Evolutionary conservation across 441 rosid genomes (phyloP), one percentile per base, ranked within the genome.

Genomic region (Syzygium syzygioides): DNA sequence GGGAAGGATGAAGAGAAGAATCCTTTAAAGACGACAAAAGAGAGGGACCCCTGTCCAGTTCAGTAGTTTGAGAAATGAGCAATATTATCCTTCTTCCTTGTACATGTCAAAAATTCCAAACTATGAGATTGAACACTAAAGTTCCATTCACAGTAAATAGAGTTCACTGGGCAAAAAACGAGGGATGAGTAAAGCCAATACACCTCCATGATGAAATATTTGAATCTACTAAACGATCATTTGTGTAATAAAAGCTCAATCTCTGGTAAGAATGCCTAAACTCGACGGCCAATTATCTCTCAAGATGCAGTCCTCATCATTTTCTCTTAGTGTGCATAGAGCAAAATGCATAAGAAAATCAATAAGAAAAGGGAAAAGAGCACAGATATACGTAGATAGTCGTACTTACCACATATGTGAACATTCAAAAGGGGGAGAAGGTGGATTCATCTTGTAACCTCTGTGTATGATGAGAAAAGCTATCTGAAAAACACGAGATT

Each of bases 371-470:
- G 54, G 50, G 88, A 66, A 50, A 86, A 52, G 87, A 66, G 87
- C 30, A 80, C 37, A 23, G 23, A 87, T 62, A 89, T 54, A 79
- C 15, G 71, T 19, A 48, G 28, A 86, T 66, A 86, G 87, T 60
- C 86, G 80, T 85, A 90, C 98, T 89, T 93, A 98, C 99, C 99
- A 98, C 98, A 96, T 98, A 91, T 97, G 99, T 86, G 96, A 96
- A 93, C 99, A 98, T 89, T 98, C 99, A 96, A 94, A 97, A 88
- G 99, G 98, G 76, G 99, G 99, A 90, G 96, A 96, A 55, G 99
- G 98, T 53, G 99, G 99, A 92, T 95, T 95, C 99, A 98, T 98
- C 94, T 91, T 95, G 94, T 98, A 98, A 87, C 99, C 99, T 92
- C 98, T 95, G 89, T 93, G 96, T 89, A 98, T 90, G 85, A 97